phyloP scores from a whole-genome alignment of 2,329 filamentous ascomycete genomes.

The Neofusicoccum parvum region DNA sequence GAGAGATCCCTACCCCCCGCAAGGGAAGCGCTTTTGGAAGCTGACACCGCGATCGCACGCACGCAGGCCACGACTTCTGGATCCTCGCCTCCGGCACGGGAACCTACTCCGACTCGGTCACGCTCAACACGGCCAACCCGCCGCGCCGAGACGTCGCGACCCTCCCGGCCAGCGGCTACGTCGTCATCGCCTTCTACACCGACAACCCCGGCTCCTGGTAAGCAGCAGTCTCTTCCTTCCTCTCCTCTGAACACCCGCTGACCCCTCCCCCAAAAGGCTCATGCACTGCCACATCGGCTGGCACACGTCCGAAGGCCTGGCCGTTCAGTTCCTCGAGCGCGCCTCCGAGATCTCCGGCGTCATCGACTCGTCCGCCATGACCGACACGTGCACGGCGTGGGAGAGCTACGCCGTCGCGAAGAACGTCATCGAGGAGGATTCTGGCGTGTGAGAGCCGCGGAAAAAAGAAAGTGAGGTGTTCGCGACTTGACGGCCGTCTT shows the following conservation, averaged over 20 bases:
- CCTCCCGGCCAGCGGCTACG: conserved; percentile 39
- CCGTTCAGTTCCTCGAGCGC: conserved; percentile 28
- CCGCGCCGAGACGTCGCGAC: conserved; percentile 37
- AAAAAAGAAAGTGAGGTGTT: too few species aligned
- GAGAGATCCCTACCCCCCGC: background rate
- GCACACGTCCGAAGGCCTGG: conserved; percentile 26
- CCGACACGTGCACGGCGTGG: conserved; percentile 29
- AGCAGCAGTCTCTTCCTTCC: background rate
- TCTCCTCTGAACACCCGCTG: background rate
- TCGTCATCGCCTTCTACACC: conserved; percentile 55
- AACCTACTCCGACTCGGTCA: conserved; percentile 24
- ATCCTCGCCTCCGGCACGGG: conserved; percentile 44
- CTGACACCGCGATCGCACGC: background rate
- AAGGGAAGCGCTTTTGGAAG: background rate
- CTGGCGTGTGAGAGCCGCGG: conserved; percentile 25
- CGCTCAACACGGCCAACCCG: conserved; percentile 35
- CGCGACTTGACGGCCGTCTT: too few species aligned
- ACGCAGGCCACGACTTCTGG: conserved; percentile 56
- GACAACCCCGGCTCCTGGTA: conserved; percentile 53
- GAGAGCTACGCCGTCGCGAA: conserved; percentile 26
- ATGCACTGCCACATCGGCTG: conserved; percentile 38
- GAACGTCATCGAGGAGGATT: conserved; percentile 29
- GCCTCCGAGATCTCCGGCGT: conserved; percentile 28
- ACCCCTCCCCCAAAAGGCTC: conserved; percentile 21
- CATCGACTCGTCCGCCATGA: conserved; percentile 26